phyloP scores from a whole-genome alignment of 805 yeast species.

The Yarrowia sp. region DNA sequence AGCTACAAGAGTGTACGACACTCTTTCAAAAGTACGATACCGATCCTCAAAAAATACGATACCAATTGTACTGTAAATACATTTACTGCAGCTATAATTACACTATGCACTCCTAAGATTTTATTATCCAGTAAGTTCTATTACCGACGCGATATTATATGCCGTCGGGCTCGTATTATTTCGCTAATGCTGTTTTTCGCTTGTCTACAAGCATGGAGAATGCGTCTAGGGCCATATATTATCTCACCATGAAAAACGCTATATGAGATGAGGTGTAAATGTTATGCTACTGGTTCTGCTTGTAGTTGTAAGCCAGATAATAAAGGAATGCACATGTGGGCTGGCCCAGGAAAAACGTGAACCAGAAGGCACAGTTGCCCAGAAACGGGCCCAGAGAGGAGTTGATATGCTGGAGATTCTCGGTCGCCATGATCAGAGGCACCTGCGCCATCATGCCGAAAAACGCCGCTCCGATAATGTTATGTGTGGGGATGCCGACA shows the following conservation, averaged over 20 bases:
- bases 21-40: too few relatives aligned
- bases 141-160: background rate
- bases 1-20: too few relatives aligned
- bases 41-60: too few relatives aligned
- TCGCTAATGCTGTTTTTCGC: background rate
- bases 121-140: background rate
- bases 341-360: constrained; percentile 46
- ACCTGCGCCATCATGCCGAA: constrained; percentile 45
- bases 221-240: background rate
- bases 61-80: too few relatives aligned
- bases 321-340: constrained; percentile 46
- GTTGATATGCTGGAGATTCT: constrained; percentile 42
- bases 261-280: background rate
- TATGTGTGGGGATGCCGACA: constrained; percentile 48
- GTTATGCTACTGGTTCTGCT: constrained; percentile 30
- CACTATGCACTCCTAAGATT: too few relatives aligned
- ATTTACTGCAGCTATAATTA: too few relatives aligned
- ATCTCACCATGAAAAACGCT: background rate
- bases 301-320: constrained; percentile 44
- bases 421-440: constrained; percentile 44
- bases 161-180: background rate
- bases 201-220: background rate
- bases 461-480: constrained; percentile 47
- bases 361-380: constrained; percentile 46
- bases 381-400: constrained; percentile 39